Evolutionary conservation across 192 early-diverging fungal species (phyloP).

Genomic region (Coemansia asiatica): DNA sequence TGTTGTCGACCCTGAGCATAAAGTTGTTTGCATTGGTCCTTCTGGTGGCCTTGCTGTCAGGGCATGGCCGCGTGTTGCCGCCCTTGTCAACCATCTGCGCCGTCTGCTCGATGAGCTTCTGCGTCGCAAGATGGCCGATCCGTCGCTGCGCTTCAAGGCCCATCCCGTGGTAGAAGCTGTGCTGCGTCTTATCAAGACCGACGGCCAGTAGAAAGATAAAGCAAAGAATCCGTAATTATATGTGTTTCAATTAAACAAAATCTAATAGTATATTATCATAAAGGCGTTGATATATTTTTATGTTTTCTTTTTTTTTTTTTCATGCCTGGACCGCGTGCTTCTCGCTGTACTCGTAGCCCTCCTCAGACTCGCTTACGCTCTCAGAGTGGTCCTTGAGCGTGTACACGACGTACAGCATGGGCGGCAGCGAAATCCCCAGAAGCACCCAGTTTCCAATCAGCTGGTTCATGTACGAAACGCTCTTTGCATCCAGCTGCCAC

Average conservation of each 20-base stretch:
- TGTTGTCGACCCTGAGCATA: constrained; percentile 66
- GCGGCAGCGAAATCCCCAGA: constrained; percentile 50
- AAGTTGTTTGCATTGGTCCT: constrained; percentile 60
- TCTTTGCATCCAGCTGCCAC: constrained; percentile 66
- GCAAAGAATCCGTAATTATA: too few relatives aligned
- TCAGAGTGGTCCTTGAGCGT: constrained; percentile 56
- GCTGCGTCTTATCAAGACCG: constrained; percentile 30
- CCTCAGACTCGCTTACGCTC: constrained; percentile 1
- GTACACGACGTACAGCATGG: constrained; percentile 56
- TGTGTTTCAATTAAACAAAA: not conserved
- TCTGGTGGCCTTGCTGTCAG: constrained; percentile 63
- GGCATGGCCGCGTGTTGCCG: constrained; percentile 72
- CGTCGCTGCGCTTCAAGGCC: constrained; percentile 50
- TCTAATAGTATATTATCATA: constrained; percentile 1
- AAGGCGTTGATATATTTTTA: not conserved
- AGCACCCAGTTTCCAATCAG: constrained; percentile 62
- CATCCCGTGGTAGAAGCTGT: constrained; percentile 41
- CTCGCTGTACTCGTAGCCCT: not conserved
- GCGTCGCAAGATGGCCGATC: constrained; percentile 70
- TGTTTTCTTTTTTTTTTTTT: not conserved
- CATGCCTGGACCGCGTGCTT: not conserved
- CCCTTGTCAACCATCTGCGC: constrained; percentile 75
- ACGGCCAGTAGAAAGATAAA: constrained; percentile 14
- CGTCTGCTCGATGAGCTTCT: constrained; percentile 69
- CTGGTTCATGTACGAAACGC: constrained; percentile 53